phyloP scores from a whole-genome alignment of 192 early-diverging fungal species.

The Ambispora gerdemannii region DNA sequence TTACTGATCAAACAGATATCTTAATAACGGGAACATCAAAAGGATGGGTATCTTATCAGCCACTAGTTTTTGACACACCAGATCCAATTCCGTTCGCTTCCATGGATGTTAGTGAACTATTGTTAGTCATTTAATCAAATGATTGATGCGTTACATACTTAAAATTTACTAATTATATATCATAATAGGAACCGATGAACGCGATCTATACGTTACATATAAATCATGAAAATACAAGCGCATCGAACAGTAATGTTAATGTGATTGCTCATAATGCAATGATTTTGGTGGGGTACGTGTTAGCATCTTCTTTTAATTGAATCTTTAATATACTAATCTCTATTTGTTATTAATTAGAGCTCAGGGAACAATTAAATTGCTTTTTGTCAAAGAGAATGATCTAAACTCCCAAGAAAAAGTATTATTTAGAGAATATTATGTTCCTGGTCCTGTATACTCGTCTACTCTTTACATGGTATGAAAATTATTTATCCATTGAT shows the following conservation, averaged over 20 bases:
- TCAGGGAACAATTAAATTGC: neutral
- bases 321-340: neutral
- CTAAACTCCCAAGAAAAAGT: neutral
- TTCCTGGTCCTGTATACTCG: slow-evolving; percentile 19
- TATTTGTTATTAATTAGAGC: neutral
- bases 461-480: slow-evolving; percentile 8
- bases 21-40: neutral
- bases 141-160: neutral
- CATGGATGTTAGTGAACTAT: neutral
- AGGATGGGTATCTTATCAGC: neutral
- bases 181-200: slow-evolving; percentile 6
- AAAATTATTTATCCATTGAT: neutral
- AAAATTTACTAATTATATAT: no score
- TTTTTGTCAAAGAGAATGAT: neutral
- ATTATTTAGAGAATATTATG: slow-evolving; percentile 22
- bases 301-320: neutral
- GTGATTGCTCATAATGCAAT: slow-evolving; percentile 6
- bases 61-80: neutral
- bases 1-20: neutral
- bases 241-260: neutral
- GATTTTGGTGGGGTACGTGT: slow-evolving; percentile 23
- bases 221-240: neutral
- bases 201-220: slow-evolving; percentile 19
- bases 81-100: neutral
- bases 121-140: neutral